Conservation (phyloP, 2,329 filamentous ascomycete species). For the Coniochaeta sp. region DNA sequence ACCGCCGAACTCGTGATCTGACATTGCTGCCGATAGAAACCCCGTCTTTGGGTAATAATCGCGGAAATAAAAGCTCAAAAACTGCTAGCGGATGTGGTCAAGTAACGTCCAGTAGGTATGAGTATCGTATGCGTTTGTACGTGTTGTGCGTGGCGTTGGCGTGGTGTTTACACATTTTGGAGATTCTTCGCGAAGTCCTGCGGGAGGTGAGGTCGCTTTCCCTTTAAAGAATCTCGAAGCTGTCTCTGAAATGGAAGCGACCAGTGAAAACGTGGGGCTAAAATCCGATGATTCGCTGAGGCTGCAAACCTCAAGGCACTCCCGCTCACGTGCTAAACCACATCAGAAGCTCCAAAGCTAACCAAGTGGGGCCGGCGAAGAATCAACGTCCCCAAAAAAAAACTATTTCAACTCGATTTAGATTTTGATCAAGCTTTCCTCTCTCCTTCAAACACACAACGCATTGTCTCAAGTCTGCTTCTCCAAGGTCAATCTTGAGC, state of each 20-base stretch:
- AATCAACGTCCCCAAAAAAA: constrained; percentile 3
- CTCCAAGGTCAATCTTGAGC: not conserved
- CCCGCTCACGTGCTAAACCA: not conserved
- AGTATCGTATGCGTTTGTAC: not conserved
- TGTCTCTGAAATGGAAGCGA: constrained; percentile 1
- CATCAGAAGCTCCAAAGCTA: not conserved
- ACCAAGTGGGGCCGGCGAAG: not conserved
- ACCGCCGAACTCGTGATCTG: constrained; percentile 61
- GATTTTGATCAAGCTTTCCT: not conserved
- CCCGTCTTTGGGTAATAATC: not conserved
- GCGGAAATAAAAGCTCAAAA: not conserved
- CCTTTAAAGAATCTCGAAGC: not conserved
- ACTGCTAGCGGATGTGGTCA: too few relatives aligned
- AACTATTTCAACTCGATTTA: constrained; percentile 2
- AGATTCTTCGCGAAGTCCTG: not conserved
- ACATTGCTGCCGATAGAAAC: constrained; percentile 37
- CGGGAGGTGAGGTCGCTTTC: not conserved
- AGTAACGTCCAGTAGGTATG: not conserved
- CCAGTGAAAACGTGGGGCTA: not conserved
- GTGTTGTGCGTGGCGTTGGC: not conserved
- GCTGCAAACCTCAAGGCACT: not conserved
- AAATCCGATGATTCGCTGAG: not conserved
- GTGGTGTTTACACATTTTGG: not conserved
- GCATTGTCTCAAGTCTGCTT: too few relatives aligned
- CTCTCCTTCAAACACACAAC: not conserved